A percentile compares a stretch with the other conserved stretches of the same genome.
Conservation (phyloP, 2,329 filamentous ascomycete genomes). For the Phoma sp. region DNA sequence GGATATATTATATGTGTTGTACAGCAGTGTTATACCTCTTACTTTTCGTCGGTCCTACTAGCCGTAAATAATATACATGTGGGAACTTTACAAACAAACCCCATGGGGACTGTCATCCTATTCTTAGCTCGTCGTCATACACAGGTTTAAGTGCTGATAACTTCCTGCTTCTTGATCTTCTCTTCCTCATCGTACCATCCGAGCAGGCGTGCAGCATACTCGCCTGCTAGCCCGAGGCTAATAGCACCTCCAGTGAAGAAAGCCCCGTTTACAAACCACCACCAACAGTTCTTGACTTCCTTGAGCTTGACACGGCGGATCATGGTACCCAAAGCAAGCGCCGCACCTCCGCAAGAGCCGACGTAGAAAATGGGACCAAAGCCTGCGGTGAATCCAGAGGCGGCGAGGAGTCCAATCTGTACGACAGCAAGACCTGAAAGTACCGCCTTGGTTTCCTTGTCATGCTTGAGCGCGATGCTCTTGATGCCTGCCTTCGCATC, state of each 20-base stretch:
- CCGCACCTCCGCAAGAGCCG: conserved; percentile 65
- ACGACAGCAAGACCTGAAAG: conserved; percentile 72
- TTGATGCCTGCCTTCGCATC: conserved; percentile 88
- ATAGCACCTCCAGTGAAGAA: conserved; percentile 69
- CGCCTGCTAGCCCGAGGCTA: conserved; percentile 61
- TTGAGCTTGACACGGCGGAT: conserved; percentile 66
- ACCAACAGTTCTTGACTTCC: conserved; percentile 66
- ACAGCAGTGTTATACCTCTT: neutral
- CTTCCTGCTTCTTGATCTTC: conserved; percentile 3
- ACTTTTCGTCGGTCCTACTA: neutral
- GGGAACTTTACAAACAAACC: neutral
- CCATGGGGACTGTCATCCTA: neutral
- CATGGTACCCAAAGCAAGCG: conserved; percentile 63
- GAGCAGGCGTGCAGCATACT: conserved; percentile 55
- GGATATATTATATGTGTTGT: neutral
- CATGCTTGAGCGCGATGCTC: conserved; percentile 82
- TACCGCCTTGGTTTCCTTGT: conserved; percentile 77
- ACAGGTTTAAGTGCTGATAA: neutral
- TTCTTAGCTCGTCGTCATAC: neutral
- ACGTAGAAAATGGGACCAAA: conserved; percentile 66
- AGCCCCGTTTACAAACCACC: conserved; percentile 70
- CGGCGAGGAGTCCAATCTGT: conserved; percentile 74
- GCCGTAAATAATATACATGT: neutral
- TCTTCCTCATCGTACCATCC: conserved; percentile 34
- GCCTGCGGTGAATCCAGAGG: conserved; percentile 70